Evolutionary conservation across 1,139 yeast species (phyloP), one percentile per base, ranked within the genome.

Genomic region (Geotrichum reessii): DNA sequence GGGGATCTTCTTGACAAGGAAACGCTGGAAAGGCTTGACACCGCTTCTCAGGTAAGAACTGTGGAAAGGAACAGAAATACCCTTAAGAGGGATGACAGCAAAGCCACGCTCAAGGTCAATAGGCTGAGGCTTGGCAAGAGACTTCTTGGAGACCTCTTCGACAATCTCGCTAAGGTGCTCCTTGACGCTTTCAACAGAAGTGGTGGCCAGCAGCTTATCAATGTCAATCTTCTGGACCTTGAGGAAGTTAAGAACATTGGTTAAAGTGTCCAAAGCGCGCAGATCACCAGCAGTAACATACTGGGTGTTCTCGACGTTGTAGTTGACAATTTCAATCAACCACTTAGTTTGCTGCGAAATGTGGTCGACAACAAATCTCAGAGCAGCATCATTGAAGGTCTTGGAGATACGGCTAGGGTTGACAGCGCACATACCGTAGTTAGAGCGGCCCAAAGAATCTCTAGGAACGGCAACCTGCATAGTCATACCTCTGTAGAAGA

Each of bases 381-480:
- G 81, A 49, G 98, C 98, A 64, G 95, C 87, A 74, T 93, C 98
- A 69, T 84, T 82, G 78, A 93, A 93, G 12, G 97, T 87, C 61
- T 89, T 78, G 62, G 89, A 84, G 63, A 93, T 87, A 77, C 99
- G 86, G 61, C 95, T 82, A 70, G 99, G 99, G 78, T 95, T 93
- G 62, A 93, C 93, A 56, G 99, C 99, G 79, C 91, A 84, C 99
- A 93, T 93, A 80, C 99, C 98, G 71, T 93, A 93, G 80, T 95
- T 93, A 62, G 99, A 93, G 78, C 99, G 87, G 56, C 99, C 99
- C 56, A 77, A 73, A 61, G 85, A 82, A 76, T 93, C 99, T 78
- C 99, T 86, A 71, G 98, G 98, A 65, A 93, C 99, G 52, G 99
- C 99, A 65, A 93, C 99, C 81, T 93, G 99, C 99, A 93, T 93